These are phyloP conservation scores for Ophiostoma populinum DNA, from an alignment of 2,329 filamentous ascomycete genomes.

Conservation along the genomic window DNA sequence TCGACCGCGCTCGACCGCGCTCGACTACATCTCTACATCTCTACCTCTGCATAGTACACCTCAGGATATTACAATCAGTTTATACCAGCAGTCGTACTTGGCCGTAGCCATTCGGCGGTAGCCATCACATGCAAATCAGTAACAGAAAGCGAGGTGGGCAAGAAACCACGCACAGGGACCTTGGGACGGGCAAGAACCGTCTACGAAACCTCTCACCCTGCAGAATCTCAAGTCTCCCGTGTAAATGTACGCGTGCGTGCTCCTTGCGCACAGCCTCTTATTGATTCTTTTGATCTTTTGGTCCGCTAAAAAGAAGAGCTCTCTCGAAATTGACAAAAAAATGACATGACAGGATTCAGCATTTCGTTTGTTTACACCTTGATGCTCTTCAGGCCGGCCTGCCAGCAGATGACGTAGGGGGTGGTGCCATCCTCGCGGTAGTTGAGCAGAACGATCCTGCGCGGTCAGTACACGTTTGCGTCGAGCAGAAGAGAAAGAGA, in stretches of 20 bases:
- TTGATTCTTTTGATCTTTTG: not conserved
- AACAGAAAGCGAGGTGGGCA: too few species aligned
- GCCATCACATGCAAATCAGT: too few species aligned
- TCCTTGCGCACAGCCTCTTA: too few species aligned
- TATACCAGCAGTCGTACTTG: too few species aligned
- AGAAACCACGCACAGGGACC: too few species aligned
- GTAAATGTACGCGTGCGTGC: not conserved
- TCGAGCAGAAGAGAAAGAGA: not conserved
- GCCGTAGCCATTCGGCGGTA: too few species aligned
- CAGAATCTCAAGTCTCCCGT: not conserved
- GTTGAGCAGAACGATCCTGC: slow-evolving; percentile 77
- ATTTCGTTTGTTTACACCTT: slow-evolving; percentile 56
- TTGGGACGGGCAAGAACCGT: slow-evolving; percentile 2
- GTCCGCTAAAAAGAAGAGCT: not conserved
- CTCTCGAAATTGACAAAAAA: not conserved
- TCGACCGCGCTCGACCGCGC: too few species aligned
- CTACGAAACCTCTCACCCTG: slow-evolving; percentile 1
- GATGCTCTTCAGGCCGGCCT: slow-evolving; percentile 74
- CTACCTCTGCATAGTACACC: too few species aligned
- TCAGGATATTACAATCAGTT: too few species aligned
- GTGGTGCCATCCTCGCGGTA: slow-evolving; percentile 94
- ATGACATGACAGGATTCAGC: not conserved
- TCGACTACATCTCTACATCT: too few species aligned
- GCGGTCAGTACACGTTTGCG: not conserved
- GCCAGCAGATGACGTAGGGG: slow-evolving; percentile 82